Base-by-base conservation (phyloP, 768 basidiomycete genomes). In the Suillus alpinus region DNA sequence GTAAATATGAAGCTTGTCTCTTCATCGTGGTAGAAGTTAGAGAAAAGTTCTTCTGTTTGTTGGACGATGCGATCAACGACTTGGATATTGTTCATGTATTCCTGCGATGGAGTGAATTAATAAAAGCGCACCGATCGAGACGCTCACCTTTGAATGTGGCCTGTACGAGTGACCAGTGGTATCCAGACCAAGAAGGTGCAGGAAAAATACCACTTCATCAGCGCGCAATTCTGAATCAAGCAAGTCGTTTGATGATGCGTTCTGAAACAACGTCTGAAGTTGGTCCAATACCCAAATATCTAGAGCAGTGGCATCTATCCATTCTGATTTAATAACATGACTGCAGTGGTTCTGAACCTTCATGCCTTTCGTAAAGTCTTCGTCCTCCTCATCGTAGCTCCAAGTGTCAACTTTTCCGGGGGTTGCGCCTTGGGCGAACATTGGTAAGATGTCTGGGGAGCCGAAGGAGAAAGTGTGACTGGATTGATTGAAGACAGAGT, bases 161-260 rank as follows among this genome's bases (percentile, higher is more conserved):
- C 92, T 76, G 68, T 94, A 93, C 0, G 91, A 86, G 65, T 95
- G 93, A 0, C 93, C 93, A 0, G 93, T 93, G 3, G 90, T 93
- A 70, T 95, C 93, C 34, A 94, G 71, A 0, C 93, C 93, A 0
- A 94, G 79, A 2, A 95, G 80, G 71, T 95, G 93, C 5, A 94
- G 75, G 70, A 95, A 94, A 70, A 94, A 89, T 18, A 94, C 80
- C 1, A 85, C 83, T 67, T 87, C 85, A 29, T 82, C 80, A 3
- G 78, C 75, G 14, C 78, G 81, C 16, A 94, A 74, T 64, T 86
- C 75, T 0, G 74, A 63, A 62, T 86, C 69, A 10, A 94, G 73
- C 2, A 57, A 65, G 0, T 75, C 49, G 65, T 91, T 79, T 2
- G 67, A 67, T 0, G 87, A 85, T 0, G 91, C 87, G 62, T 91